Evolutionary conservation across 2,329 filamentous ascomycete species (phyloP).

Genomic region (Hirsutella minnesotensis): DNA sequence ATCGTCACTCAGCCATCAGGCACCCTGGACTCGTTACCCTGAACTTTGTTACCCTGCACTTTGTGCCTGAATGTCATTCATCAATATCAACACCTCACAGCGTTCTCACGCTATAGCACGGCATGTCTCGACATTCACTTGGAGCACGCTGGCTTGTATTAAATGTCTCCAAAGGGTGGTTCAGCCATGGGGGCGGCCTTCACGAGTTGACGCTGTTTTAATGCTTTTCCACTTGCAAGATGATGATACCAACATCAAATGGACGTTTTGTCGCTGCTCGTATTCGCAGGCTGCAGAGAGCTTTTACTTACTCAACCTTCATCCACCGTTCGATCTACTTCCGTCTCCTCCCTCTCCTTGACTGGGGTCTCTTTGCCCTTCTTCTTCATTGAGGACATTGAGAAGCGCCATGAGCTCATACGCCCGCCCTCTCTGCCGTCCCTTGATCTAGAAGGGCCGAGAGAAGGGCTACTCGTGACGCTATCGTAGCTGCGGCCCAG

Average conservation of each 20-base stretch:
- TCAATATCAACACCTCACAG: too few relatives aligned
- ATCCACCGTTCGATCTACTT: conserved; percentile 30
- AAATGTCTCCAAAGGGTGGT: too few relatives aligned
- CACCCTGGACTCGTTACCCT: background rate
- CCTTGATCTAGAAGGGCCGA: conserved; percentile 38
- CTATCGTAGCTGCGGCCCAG: conserved; percentile 44
- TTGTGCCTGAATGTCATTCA: background rate
- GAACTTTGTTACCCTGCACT: background rate
- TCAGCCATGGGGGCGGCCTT: too few relatives aligned
- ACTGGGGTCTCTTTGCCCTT: conserved; percentile 36
- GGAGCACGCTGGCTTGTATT: too few relatives aligned
- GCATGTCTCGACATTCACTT: too few relatives aligned
- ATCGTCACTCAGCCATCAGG: background rate
- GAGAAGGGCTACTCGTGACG: conserved; percentile 40
- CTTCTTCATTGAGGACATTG: conserved; percentile 50
- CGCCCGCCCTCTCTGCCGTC: conserved; percentile 33
- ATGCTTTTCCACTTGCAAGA: too few relatives aligned
- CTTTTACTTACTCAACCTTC: conserved; percentile 16
- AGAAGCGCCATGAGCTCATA: conserved; percentile 41
- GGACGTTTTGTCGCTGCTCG: background rate
- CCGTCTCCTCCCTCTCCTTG: conserved; percentile 40
- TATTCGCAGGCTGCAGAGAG: background rate
- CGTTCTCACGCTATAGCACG: too few relatives aligned
- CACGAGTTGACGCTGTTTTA: too few relatives aligned
- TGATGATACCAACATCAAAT: too few relatives aligned